Evolutionary conservation across 805 yeast genomes (phyloP).

Genomic region (Saturnispora zaruensis): DNA sequence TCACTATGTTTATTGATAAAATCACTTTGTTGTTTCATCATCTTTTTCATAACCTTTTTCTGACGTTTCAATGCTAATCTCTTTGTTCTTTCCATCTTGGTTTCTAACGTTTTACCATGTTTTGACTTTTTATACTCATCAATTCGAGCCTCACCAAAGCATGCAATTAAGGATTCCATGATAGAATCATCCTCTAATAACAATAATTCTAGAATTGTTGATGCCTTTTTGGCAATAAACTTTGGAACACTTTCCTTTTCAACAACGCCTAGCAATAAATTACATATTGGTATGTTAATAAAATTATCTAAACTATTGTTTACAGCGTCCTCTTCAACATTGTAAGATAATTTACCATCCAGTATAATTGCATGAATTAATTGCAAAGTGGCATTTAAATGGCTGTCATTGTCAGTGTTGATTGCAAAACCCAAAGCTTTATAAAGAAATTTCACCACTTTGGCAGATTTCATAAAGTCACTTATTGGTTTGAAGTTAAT

Average conservation of each 20-base stretch:
- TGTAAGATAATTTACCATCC: conserved; percentile 19
- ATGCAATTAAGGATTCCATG: conserved; percentile 41
- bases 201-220: conserved; percentile 42
- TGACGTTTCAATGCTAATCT: conserved; percentile 55
- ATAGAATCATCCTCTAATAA: conserved; percentile 42
- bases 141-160: conserved; percentile 51
- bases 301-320: conserved; percentile 26
- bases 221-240: conserved; percentile 45
- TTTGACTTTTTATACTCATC: conserved; percentile 41
- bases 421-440: conserved; percentile 50
- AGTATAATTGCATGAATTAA: conserved; percentile 54
- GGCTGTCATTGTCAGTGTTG: conserved; percentile 43
- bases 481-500: conserved; percentile 36
- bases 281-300: conserved; percentile 48
- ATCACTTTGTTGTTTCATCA: conserved; percentile 44
- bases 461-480: conserved; percentile 39
- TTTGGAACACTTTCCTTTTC: conserved; percentile 43
- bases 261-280: conserved; percentile 43
- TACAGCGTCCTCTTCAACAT: conserved; percentile 35
- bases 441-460: conserved; percentile 49
- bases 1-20: conserved; percentile 35
- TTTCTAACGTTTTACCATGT: conserved; percentile 36
- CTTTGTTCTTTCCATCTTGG: conserved; percentile 46
- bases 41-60: conserved; percentile 50
- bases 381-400: conserved; percentile 54